Conservation (phyloP, 352 stramenopile genomes). For the Aphanomyces stellatus region DNA sequence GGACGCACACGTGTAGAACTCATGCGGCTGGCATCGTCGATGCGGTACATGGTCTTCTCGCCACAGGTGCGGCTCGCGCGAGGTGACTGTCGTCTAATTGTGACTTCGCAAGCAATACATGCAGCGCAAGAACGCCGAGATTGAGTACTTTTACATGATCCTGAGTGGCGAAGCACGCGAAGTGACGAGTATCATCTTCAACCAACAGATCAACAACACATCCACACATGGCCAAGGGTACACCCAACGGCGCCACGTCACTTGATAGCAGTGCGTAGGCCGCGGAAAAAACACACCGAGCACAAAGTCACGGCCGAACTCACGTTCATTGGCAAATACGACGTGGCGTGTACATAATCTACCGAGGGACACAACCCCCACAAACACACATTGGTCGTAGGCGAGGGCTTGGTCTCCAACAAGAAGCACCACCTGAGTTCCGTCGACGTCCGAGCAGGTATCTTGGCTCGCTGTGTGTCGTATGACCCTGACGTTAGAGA, state of each 20-base stretch:
- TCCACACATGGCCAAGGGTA: conserved; percentile 22
- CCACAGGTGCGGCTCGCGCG: background rate
- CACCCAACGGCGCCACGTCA: background rate
- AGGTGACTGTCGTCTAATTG: background rate
- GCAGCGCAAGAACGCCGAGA: conserved; percentile 56
- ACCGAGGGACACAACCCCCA: background rate
- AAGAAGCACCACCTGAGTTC: conserved; percentile 59
- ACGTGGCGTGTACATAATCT: conserved; percentile 35
- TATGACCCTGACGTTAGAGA: conserved; percentile 26
- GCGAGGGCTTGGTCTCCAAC: conserved; percentile 65
- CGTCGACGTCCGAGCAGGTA: conserved; percentile 59
- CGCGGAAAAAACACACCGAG: conserved; percentile 12
- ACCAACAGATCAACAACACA: conserved; percentile 44
- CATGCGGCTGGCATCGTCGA: conserved; percentile 74
- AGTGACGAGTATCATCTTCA: conserved; percentile 51
- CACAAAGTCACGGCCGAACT: conserved; percentile 58
- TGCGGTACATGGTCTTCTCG: conserved; percentile 19
- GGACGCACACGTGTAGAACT: conserved; percentile 42
- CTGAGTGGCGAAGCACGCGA: conserved; percentile 64
- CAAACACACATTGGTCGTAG: background rate
- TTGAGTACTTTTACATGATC: conserved; percentile 71
- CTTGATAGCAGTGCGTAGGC: background rate
- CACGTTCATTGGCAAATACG: conserved; percentile 70
- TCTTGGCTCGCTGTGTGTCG: background rate
- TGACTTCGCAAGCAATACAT: conserved; percentile 55